Evolutionary conservation across 2,329 filamentous ascomycete species (phyloP).

Genomic region (Akanthomyces uredinophilus): DNA sequence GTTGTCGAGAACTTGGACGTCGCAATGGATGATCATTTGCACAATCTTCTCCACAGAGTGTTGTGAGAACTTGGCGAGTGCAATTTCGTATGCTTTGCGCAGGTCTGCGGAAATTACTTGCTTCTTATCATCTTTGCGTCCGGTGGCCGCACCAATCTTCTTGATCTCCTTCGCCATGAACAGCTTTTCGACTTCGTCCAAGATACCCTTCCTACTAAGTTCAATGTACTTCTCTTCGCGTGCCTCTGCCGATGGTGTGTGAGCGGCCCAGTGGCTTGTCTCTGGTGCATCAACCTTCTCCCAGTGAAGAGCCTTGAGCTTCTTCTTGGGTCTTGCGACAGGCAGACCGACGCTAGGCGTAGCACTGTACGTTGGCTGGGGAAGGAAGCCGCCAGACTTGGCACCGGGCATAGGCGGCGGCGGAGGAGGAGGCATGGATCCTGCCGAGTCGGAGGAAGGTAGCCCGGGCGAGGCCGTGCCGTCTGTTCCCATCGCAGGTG

Average conservation of each 20-base stretch:
- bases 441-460: conserved; percentile 32
- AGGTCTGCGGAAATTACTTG: conserved; percentile 90
- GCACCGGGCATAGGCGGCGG: conserved; percentile 63
- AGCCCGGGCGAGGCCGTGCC: conserved; percentile 37
- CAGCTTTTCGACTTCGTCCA: conserved; percentile 95
- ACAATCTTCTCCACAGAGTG: conserved; percentile 77
- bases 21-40: conserved; percentile 93
- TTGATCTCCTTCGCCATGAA: conserved; percentile 98
- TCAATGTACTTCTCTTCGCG: conserved; percentile 96
- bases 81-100: conserved; percentile 80
- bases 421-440: conserved; percentile 46
- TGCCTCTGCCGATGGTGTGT: conserved; percentile 77
- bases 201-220: conserved; percentile 85
- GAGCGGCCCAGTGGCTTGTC: conserved; percentile 87
- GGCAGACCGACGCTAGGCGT: conserved; percentile 62
- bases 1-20: conserved; percentile 82
- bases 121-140: conserved; percentile 92
- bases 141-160: conserved; percentile 63
- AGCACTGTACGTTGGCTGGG: conserved; percentile 52
- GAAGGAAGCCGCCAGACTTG: conserved; percentile 71
- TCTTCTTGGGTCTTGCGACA: conserved; percentile 91
- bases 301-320: conserved; percentile 98
- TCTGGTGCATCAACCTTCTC: conserved; percentile 94
- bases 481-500: conserved; percentile 33
- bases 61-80: conserved; percentile 88